These are phyloP conservation scores for Aquilaria sinensis DNA, from an alignment of 345 rosid genomes.

Conservation along the genomic window DNA sequence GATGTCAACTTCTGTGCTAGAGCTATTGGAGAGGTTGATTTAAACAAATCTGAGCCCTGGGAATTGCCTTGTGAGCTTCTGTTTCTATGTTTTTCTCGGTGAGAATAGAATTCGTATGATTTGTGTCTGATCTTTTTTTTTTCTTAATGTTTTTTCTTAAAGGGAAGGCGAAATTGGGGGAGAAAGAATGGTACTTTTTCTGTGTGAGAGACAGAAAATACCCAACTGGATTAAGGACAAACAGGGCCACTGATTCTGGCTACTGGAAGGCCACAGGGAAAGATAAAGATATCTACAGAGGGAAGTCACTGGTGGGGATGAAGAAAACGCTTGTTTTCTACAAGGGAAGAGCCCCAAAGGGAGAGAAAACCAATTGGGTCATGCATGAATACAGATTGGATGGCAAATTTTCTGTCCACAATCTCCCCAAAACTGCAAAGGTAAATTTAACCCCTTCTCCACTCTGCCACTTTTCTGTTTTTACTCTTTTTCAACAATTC, in stretches of 20 bases:
- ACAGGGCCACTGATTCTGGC: conserved; percentile 84
- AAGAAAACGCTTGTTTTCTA: conserved; percentile 93
- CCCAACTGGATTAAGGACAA: conserved; percentile 84
- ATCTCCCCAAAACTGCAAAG: conserved; percentile 79
- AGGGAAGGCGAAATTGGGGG: conserved; percentile 98
- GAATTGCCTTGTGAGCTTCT: conserved; percentile 70
- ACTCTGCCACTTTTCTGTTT: conserved; percentile 9
- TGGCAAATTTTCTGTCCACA: conserved; percentile 59
- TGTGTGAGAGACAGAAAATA: conserved; percentile 84
- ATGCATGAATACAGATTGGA: conserved; percentile 89
- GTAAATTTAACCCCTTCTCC: conserved; percentile 25
- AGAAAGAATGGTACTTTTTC: conserved; percentile 95
- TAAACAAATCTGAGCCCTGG: conserved; percentile 99
- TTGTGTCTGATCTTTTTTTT: neutral
- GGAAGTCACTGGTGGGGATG: conserved; percentile 82
- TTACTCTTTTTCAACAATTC: neutral
- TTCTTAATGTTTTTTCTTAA: conserved; percentile 3
- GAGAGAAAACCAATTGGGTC: conserved; percentile 81
- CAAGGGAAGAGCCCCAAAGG: conserved; percentile 89
- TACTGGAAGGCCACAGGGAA: conserved; percentile 98
- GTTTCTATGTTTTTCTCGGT: neutral
- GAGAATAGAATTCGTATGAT: neutral
- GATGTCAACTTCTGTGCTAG: conserved; percentile 46
- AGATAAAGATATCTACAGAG: conserved; percentile 72
- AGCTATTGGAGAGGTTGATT: conserved; percentile 90